Evolutionary conservation across 75 land plant species (phyloP), one percentile per base, ranked within the genome.

Genomic region (Picea glauca): DNA sequence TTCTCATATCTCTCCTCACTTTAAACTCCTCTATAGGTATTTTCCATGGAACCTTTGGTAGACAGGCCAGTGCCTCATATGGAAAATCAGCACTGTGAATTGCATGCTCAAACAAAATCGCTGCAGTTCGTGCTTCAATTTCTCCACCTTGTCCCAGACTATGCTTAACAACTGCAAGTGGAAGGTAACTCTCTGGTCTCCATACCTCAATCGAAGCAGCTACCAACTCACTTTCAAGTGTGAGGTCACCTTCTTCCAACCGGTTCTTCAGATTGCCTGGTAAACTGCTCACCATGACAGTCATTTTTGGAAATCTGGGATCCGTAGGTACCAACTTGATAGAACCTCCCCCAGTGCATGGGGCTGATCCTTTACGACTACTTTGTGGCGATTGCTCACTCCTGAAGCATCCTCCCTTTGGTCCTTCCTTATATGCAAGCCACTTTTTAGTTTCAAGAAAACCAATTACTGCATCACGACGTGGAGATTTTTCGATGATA

Each of bases 21-120:
- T 79, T 40, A 46, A 86, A 30, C 85, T 94, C 99, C 13, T 83
- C 80, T 18, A 0, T 38, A 50, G 98, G 95, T 15, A 96, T 79
- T 56, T 86, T 79, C 98, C 98, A 96, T 13, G 95, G 90, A 46
- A 81, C 76, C 23, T 78, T 58, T 35, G 98, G 99, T 65, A 96
- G 81, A 79, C 93, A 90, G 18, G 87, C 83, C 50, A 96, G 83
- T 9, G 87, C 77, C 46, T 90, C 92, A 4, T 86, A 57, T 75
- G 99, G 85, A 77, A 96, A 96, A 59, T 91, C 85, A 60, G 84
- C 76, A 61, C 74, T 62, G 67, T 80, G 79, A 57, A 95, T 80
- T 26, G 81, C 87, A 79, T 96, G 87, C 76, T 96, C 93, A 87
- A 92, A 90, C 74, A 96, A 75, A 63, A 96, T 96, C 30, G 98